Conservation (phyloP, 805 yeast species). For the Blastobotrys mokoenaii region DNA sequence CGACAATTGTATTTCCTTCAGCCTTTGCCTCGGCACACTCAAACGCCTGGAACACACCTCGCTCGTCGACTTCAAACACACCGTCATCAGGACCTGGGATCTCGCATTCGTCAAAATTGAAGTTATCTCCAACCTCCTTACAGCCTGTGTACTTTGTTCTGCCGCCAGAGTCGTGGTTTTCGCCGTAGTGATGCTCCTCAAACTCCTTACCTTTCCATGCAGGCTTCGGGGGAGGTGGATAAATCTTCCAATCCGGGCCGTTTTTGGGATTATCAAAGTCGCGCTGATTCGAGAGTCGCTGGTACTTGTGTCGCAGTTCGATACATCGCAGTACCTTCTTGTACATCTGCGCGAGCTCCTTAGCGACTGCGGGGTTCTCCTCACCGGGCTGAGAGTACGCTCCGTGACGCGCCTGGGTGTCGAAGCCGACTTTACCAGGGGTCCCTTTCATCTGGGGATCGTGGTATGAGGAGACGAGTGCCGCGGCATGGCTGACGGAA, state of each 20-base stretch:
- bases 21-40: slow-evolving; percentile 24
- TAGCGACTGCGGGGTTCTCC: slow-evolving; percentile 24
- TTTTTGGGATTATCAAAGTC: slow-evolving; percentile 83
- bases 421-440: slow-evolving; percentile 5
- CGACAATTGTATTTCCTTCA: slow-evolving; percentile 35
- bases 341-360: slow-evolving; percentile 31
- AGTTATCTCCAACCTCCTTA: slow-evolving; percentile 37
- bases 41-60: slow-evolving; percentile 64
- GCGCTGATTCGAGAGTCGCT: slow-evolving; percentile 59
- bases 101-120: slow-evolving; percentile 47
- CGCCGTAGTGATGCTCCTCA: slow-evolving; percentile 26
- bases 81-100: slow-evolving; percentile 46
- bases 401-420: slow-evolving; percentile 23
- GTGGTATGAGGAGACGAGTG: not conserved
- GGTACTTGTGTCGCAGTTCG: slow-evolving; percentile 68
- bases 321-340: slow-evolving; percentile 42
- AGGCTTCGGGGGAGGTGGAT: slow-evolving; percentile 93
- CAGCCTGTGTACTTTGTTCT: not conserved
- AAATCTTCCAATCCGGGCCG: slow-evolving; percentile 59
- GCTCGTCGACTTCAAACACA: slow-evolving; percentile 42
- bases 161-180: not conserved
- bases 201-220: slow-evolving; percentile 62
- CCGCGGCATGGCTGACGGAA: not conserved
- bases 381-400: slow-evolving; percentile 11
- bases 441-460: not conserved